A percentile compares a stretch with the other conserved stretches of the same genome.
Evolutionary conservation across 2,329 filamentous ascomycete genomes (phyloP).

Genomic region (Colletotrichum orbiculare): DNA sequence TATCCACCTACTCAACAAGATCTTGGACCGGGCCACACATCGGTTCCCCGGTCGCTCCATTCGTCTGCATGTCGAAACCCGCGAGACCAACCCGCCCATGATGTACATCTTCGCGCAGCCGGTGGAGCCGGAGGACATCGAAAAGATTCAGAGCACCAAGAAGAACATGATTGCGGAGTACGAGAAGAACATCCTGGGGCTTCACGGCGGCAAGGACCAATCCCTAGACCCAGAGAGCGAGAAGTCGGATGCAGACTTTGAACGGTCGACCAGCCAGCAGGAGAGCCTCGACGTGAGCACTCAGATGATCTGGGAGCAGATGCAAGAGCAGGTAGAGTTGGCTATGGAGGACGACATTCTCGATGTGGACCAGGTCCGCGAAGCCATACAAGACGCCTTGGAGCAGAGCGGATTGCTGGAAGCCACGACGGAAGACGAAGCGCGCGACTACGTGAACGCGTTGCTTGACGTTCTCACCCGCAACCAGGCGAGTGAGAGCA

Average conservation of each 20-base stretch:
- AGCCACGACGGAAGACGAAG: slow-evolving; percentile 57
- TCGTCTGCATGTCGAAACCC: slow-evolving; percentile 84
- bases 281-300: slow-evolving; percentile 34
- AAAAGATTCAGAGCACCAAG: slow-evolving; percentile 76
- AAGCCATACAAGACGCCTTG: slow-evolving; percentile 66
- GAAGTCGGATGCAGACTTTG: slow-evolving; percentile 34
- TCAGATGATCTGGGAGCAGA: slow-evolving; percentile 62
- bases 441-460: slow-evolving; percentile 59
- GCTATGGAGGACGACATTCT: slow-evolving; percentile 68
- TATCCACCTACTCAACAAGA: slow-evolving; percentile 80
- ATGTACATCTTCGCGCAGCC: slow-evolving; percentile 95
- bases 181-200: slow-evolving; percentile 70
- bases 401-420: slow-evolving; percentile 64
- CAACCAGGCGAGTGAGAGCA: slow-evolving; percentile 35
- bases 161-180: slow-evolving; percentile 75
- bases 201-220: slow-evolving; percentile 43
- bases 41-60: slow-evolving; percentile 82
- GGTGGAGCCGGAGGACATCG: slow-evolving; percentile 77
- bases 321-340: slow-evolving; percentile 65
- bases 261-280: no score
- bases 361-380: slow-evolving; percentile 62
- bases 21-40: slow-evolving; percentile 79
- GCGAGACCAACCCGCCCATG: slow-evolving; percentile 67
- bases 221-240: slow-evolving; percentile 19
- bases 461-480: slow-evolving; percentile 61